phyloP scores from a whole-genome alignment of 2,329 filamentous ascomycete genomes.

The Alternaria viburni region DNA sequence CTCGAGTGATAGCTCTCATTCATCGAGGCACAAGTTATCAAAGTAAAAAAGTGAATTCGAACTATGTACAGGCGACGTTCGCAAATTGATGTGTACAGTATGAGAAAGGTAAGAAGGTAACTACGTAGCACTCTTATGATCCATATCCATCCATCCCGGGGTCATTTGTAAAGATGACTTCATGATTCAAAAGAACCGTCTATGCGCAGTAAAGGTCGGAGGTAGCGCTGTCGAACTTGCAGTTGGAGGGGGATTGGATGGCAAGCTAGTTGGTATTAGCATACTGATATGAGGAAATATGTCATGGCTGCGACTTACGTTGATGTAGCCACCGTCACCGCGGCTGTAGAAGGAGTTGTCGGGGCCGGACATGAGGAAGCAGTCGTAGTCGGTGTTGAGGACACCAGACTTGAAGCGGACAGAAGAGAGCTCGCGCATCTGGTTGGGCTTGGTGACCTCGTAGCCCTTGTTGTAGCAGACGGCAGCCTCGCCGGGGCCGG shows the following conservation, averaged over 20 bases:
- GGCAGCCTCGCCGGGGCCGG: not conserved
- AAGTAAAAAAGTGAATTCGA: not conserved
- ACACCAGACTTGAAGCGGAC: not conserved
- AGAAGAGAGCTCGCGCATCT: not conserved
- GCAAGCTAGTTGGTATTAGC: not conserved
- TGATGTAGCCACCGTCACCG: constrained; percentile 1
- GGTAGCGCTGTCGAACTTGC: not conserved
- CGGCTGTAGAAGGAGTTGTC: not conserved
- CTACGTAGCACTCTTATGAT: not conserved
- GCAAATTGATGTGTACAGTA: not conserved
- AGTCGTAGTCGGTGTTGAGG: not conserved
- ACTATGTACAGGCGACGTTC: not conserved
- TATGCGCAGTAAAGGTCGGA: not conserved
- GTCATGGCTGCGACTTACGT: not conserved
- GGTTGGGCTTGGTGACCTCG: not conserved
- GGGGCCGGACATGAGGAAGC: not conserved
- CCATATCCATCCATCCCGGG: not conserved
- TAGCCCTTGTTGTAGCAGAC: constrained; percentile 1
- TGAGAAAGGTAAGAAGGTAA: not conserved
- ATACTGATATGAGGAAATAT: not conserved
- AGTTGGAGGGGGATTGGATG: not conserved
- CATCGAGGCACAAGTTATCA: not conserved
- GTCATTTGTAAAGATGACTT: not conserved
- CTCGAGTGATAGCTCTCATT: too few relatives aligned
- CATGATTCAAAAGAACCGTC: not conserved